Evolutionary conservation across 768 basidiomycete genomes (phyloP).

Genomic region (Cystofilobasidium macerans): DNA sequence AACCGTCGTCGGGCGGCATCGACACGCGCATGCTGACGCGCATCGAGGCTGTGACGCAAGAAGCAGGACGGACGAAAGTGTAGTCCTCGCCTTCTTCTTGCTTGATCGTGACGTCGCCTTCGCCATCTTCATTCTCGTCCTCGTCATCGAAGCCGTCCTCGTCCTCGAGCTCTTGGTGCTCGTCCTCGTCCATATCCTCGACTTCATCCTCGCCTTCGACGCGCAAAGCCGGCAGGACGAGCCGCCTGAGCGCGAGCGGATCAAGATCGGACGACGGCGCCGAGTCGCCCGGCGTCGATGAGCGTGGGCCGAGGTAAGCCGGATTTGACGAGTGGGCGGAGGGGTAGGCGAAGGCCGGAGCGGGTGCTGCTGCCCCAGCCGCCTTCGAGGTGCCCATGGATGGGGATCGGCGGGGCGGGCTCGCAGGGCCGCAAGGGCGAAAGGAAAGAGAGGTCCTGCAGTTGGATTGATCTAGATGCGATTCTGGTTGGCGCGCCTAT

Average conservation of each 20-base stretch:
- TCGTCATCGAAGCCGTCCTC: background rate
- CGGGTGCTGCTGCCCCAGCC: background rate
- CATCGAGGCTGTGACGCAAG: too few relatives aligned
- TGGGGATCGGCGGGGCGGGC: background rate
- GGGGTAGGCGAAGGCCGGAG: conserved; percentile 15
- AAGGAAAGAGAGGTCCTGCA: too few relatives aligned
- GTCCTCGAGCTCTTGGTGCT: background rate
- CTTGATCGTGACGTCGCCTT: conserved; percentile 7
- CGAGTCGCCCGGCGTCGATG: conserved; percentile 1
- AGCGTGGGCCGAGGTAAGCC: conserved; percentile 20
- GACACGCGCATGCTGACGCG: too few relatives aligned
- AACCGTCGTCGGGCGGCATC: too few relatives aligned
- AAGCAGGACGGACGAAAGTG: background rate
- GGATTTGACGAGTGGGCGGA: conserved; percentile 27
- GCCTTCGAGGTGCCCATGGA: background rate
- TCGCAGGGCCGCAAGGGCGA: too few relatives aligned
- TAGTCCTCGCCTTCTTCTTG: background rate
- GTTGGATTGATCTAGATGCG: too few relatives aligned
- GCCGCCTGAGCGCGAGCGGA: background rate
- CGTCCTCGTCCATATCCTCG: background rate
- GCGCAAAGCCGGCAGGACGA: background rate
- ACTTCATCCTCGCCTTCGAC: background rate
- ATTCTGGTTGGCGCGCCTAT: too few relatives aligned
- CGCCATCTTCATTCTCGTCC: background rate
- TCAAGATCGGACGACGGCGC: conserved; percentile 11